These are phyloP conservation scores for Irpex rosettiformis DNA, from an alignment of 1,284 basidiomycete species.

Conservation along the genomic window DNA sequence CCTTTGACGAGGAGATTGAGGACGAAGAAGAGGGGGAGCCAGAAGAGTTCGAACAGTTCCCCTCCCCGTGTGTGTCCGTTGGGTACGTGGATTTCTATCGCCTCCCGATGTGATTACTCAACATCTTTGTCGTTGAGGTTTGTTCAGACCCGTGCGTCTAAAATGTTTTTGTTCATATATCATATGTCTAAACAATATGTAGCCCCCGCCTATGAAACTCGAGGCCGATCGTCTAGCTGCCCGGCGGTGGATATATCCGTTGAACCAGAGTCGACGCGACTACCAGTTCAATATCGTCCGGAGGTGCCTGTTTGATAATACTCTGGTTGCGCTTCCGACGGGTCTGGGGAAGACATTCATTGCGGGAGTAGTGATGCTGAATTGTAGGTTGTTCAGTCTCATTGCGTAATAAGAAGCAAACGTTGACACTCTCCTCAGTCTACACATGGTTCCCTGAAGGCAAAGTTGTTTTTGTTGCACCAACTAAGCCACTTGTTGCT, in stretches of 20 bases:
- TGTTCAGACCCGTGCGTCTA: conserved; percentile 32
- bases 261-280: conserved; percentile 84
- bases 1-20: conserved; percentile 40
- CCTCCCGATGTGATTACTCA: neutral
- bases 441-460: conserved; percentile 94
- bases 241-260: conserved; percentile 90
- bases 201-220: conserved; percentile 79
- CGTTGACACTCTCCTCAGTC: conserved; percentile 42
- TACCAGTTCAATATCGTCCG: conserved; percentile 96
- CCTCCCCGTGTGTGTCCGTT: conserved; percentile 67
- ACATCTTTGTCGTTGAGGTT: neutral
- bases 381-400: conserved; percentile 53
- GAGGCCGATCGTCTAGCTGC: conserved; percentile 74
- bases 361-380: conserved; percentile 94
- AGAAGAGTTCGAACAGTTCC: conserved; percentile 81
- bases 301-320: conserved; percentile 88
- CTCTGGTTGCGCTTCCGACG: conserved; percentile 92
- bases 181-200: neutral
- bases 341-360: conserved; percentile 99
- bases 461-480: conserved; percentile 94
- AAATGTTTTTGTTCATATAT: neutral
- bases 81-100: conserved; percentile 27
- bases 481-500: conserved; percentile 92
- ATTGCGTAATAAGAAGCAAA: neutral
- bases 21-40: conserved; percentile 47